Conservation (phyloP, 2,329 filamentous ascomycete species). For the Paecilomyces dactylethromorphus region DNA sequence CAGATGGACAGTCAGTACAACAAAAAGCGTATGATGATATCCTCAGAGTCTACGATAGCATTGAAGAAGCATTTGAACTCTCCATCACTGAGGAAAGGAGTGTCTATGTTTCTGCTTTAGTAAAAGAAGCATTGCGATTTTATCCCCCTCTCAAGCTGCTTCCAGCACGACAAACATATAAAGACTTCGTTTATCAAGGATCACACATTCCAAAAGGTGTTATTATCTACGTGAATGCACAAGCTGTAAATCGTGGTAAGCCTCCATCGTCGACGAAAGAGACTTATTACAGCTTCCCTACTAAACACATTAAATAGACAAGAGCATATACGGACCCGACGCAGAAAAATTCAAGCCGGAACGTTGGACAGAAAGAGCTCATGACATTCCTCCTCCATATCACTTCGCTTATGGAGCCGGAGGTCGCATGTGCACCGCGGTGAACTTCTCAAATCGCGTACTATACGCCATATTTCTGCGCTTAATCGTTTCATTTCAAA, state of each 20-base stretch:
- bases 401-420: constrained; percentile 14
- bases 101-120: constrained; percentile 8
- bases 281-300: neutral
- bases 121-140: constrained; percentile 10
- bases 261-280: neutral
- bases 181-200: constrained; percentile 4
- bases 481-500: constrained; percentile 11
- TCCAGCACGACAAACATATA: constrained; percentile 5
- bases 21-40: constrained; percentile 10
- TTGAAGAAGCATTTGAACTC: constrained; percentile 8
- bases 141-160: constrained; percentile 10
- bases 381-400: constrained; percentile 11
- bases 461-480: constrained; percentile 15
- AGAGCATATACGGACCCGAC: constrained; percentile 3
- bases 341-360: constrained; percentile 5
- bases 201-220: neutral
- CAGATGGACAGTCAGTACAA: constrained; percentile 9
- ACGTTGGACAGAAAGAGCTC: constrained; percentile 2
- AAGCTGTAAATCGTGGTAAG: neutral
- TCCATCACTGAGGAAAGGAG: constrained; percentile 10
- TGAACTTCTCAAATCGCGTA: constrained; percentile 14
- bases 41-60: constrained; percentile 4
- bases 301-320: neutral
- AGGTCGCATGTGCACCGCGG: constrained; percentile 13
- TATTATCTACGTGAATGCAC: neutral